phyloP scores from a whole-genome alignment of 305 asterid species.

The Lippia alba region DNA sequence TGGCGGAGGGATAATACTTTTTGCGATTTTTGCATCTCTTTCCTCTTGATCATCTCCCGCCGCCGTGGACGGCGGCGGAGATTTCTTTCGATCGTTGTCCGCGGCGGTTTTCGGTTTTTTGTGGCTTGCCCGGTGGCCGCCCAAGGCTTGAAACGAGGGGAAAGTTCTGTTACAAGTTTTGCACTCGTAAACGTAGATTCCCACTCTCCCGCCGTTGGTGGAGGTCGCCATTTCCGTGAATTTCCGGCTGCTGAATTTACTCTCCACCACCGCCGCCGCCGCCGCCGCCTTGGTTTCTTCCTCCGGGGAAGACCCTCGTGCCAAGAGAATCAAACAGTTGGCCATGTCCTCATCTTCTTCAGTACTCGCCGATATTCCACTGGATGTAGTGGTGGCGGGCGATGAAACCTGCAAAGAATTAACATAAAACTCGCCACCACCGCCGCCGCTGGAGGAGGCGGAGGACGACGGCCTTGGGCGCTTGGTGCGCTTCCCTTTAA shows the following conservation, averaged over 20 bases:
- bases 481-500: conserved; percentile 71
- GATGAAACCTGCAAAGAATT: conserved; percentile 34
- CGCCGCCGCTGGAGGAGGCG: conserved; percentile 53
- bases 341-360: conserved; percentile 88
- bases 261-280: conserved; percentile 35
- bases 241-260: conserved; percentile 45
- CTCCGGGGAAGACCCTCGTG: conserved; percentile 40
- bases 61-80: conserved; percentile 27
- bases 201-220: conserved; percentile 48
- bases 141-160: conserved; percentile 85
- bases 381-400: conserved; percentile 45
- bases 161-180: conserved; percentile 74
- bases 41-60: conserved; percentile 24
- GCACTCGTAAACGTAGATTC: conserved; percentile 68
- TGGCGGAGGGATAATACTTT: conserved; percentile 16
- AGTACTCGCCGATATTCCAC: conserved; percentile 46
- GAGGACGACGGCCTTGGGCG: conserved; percentile 62
- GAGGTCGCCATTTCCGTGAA: conserved; percentile 48
- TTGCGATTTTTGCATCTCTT: conserved; percentile 4
- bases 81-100: conserved; percentile 38
- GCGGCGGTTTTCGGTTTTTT: conserved; percentile 52
- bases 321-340: conserved; percentile 75
- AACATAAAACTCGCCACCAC: conserved; percentile 6
- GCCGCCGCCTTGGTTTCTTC: conserved; percentile 7
- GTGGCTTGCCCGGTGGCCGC: conserved; percentile 90